Base-by-base conservation (phyloP, 2,329 filamentous ascomycete species). In the Ascochyta viciae-villosae region DNA sequence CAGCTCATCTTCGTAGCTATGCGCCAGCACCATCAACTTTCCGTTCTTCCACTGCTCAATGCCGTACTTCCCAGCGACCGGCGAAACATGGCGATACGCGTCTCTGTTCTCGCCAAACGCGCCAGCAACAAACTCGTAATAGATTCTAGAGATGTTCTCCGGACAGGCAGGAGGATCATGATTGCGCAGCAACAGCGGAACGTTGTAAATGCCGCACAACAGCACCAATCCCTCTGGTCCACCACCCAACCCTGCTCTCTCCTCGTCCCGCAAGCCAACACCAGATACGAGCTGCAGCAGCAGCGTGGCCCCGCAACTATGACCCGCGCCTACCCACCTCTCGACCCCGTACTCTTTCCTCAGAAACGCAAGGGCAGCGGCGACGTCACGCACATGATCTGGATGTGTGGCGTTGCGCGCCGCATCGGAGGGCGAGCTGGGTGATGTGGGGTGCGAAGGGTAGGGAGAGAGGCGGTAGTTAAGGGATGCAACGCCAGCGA, bases 141-240 rank as follows among this genome's bases (percentile, higher is more conserved):
- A 92, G 33, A 82, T 77, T 7, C 81, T 77, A 42, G 77, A 72
- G 24, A 72, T 65, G 2, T 62, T 13, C 19, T 47, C 57, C 0
- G 68, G 58, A 38, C 60, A 67, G 0, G 51, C 10, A 0, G 68
- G 69, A 1, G 81, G 76, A 4, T 62, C 57, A 38, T 83, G 80
- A 42, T 80, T 77, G 8, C 66, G 54, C 1, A 83, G 71, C 19
- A 91, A 73, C 0, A 80, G 80, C 7, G 79, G 78, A 9, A 92
- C 73, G 66, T 89, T 84, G 72, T 90, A 91, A 22, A 92, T 85
- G 1, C 89, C 89, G 51, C 84, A 83, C 19, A 89, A 74, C 31
- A 86, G 83, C 4, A 90, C 69, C n/a, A 90, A 74, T 4, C 81
- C 83, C 3, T 76, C 66, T 0, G 58, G 62, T 1, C 51, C 53